A percentile compares a stretch with the other conserved stretches of the same genome.
Conservation (phyloP, 148 eudicot genomes). For the Polygonum maritimum region DNA sequence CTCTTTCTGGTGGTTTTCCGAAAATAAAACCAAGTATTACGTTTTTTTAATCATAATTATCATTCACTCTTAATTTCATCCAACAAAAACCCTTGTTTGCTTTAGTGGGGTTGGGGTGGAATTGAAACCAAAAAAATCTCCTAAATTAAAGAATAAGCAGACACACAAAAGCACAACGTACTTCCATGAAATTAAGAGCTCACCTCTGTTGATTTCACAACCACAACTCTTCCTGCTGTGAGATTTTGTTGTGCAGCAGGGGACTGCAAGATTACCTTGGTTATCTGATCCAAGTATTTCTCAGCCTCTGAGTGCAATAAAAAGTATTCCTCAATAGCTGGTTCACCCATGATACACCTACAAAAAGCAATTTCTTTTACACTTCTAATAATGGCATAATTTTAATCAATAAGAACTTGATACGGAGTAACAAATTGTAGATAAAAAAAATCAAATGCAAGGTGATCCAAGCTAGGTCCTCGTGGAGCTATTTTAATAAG, state of each 20-base stretch:
- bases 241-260: conserved; percentile 57
- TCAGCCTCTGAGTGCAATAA: conserved; percentile 66
- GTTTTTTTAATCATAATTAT: too few species aligned
- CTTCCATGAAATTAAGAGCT: conserved; percentile 25
- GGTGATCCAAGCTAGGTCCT: conserved; percentile 5
- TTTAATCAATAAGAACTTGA: not conserved
- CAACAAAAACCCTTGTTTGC: not conserved
- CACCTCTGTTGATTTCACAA: conserved; percentile 82
- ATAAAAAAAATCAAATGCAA: not conserved
- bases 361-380: conserved; percentile 5
- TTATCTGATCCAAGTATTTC: conserved; percentile 43
- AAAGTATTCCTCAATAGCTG: conserved; percentile 86
- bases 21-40: too few species aligned
- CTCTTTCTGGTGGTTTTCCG: too few species aligned
- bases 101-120: not conserved
- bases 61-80: too few species aligned
- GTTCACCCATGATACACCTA: conserved; percentile 96
- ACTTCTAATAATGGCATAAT: not conserved
- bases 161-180: not conserved
- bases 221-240: conserved; percentile 65
- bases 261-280: conserved; percentile 76
- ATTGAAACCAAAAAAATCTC: not conserved
- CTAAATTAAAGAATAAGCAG: not conserved
- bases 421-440: not conserved
- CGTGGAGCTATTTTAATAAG: not conserved